Conservation (phyloP, 192 early-diverging fungal species). For the Linnemannia zychae region DNA sequence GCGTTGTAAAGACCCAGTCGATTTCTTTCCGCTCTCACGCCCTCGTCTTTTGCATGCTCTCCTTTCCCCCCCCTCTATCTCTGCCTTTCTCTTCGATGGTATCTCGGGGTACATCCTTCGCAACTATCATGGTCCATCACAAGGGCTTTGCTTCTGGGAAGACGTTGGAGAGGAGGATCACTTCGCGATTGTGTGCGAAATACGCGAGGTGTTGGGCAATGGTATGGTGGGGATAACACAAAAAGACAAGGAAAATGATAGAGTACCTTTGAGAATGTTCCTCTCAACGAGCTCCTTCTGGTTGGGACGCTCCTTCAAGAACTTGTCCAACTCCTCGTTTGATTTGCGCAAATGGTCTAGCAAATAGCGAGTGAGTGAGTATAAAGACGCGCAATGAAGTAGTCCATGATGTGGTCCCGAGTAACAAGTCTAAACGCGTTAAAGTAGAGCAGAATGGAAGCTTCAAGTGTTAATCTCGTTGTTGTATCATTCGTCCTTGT, state of each 20-base stretch:
- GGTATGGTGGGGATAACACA: not conserved
- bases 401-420: not conserved
- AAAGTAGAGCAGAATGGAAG: not conserved
- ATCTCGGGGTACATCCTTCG: not conserved
- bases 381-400: not conserved
- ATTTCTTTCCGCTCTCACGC: constrained; percentile 27
- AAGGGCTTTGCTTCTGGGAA: not conserved
- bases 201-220: not conserved
- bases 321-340: constrained; percentile 60
- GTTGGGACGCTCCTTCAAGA: constrained; percentile 70
- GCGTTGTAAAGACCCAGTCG: not conserved
- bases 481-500: not conserved
- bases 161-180: no score
- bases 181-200: no score
- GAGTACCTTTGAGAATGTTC: constrained; percentile 71
- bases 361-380: not conserved
- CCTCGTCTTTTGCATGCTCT: no score
- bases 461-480: no score
- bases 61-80: not conserved
- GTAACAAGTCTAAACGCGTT: not conserved
- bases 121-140: not conserved
- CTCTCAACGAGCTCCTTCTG: constrained; percentile 66
- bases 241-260: not conserved
- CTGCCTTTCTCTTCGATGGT: constrained; percentile 3
- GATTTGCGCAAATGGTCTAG: constrained; percentile 45